phyloP scores from a whole-genome alignment of 129 eudicot species.

The Silybum marianum region DNA sequence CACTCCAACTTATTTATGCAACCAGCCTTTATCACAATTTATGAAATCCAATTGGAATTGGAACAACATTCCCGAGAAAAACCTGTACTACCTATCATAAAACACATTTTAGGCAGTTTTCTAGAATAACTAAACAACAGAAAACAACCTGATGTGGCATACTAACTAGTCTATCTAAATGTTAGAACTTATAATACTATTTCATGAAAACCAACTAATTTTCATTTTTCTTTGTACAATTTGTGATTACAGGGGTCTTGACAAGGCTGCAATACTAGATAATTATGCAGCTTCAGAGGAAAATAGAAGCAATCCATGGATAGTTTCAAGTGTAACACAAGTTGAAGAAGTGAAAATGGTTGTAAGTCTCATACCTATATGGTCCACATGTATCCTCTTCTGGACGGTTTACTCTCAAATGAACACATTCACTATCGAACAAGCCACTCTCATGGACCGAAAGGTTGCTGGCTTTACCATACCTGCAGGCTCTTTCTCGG shows the following conservation, averaged over 20 bases:
- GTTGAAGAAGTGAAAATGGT: slow-evolving; percentile 98
- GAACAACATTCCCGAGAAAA: neutral
- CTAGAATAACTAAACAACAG: neutral
- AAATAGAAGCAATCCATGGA: slow-evolving; percentile 50
- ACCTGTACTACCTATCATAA: neutral
- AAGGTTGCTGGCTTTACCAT: slow-evolving; percentile 55
- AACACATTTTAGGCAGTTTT: neutral
- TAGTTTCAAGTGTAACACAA: slow-evolving; percentile 74
- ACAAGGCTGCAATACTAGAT: slow-evolving; percentile 83
- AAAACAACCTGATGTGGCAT: neutral
- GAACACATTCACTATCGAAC: slow-evolving; percentile 96
- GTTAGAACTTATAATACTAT: neutral
- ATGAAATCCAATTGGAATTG: neutral
- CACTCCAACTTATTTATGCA: neutral
- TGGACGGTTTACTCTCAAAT: slow-evolving; percentile 99
- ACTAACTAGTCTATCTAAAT: neutral
- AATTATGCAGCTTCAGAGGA: slow-evolving; percentile 42
- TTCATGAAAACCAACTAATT: neutral
- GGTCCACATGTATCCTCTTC: slow-evolving; percentile 94
- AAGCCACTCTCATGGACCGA: slow-evolving; percentile 91
- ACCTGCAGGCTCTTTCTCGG: slow-evolving; percentile 87
- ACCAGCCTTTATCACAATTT: neutral
- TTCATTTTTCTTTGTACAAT: slow-evolving; percentile 4
- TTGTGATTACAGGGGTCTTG: slow-evolving; percentile 60
- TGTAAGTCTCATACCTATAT: slow-evolving; percentile 76